Evolutionary conservation across 2,329 filamentous ascomycete species (phyloP).

Genomic region (Rhytidhysteron rufulum): DNA sequence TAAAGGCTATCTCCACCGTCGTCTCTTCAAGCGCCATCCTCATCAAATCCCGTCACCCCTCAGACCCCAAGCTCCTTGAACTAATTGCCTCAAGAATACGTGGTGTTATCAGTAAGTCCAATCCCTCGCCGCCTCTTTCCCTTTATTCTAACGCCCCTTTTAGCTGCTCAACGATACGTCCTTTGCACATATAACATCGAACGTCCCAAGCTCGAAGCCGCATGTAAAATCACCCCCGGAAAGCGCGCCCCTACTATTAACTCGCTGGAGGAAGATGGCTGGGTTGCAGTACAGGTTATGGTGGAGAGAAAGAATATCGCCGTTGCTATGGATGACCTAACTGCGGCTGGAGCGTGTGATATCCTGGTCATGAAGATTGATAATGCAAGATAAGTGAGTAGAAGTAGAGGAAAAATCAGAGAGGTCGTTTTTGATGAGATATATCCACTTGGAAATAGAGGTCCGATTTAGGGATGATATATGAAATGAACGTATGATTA

Average conservation of each 20-base stretch:
- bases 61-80: slow-evolving; percentile 74
- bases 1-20: slow-evolving; percentile 92
- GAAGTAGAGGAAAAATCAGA: not conserved
- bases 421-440: too few species aligned
- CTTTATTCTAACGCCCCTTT: not conserved
- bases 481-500: too few species aligned
- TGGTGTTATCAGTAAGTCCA: slow-evolving; percentile 75
- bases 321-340: slow-evolving; percentile 79
- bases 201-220: slow-evolving; percentile 62
- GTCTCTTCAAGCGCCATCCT: slow-evolving; percentile 83
- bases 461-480: too few species aligned
- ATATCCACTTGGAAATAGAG: too few species aligned
- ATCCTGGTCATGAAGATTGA: slow-evolving; percentile 82
- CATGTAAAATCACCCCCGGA: slow-evolving; percentile 79
- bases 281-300: slow-evolving; percentile 95
- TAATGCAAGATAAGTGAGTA: slow-evolving; percentile 54
- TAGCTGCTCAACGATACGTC: slow-evolving; percentile 83
- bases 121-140: not conserved
- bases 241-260: slow-evolving; percentile 91
- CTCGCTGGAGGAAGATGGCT: slow-evolving; percentile 79
- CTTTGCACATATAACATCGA: slow-evolving; percentile 96
- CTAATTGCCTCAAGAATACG: slow-evolving; percentile 82
- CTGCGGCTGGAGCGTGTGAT: slow-evolving; percentile 72
- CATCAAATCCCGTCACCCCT: slow-evolving; percentile 83
- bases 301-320: slow-evolving; percentile 85